Base-by-base conservation (phyloP, 2,329 filamentous ascomycete species). In the Aspergillus sp. region DNA sequence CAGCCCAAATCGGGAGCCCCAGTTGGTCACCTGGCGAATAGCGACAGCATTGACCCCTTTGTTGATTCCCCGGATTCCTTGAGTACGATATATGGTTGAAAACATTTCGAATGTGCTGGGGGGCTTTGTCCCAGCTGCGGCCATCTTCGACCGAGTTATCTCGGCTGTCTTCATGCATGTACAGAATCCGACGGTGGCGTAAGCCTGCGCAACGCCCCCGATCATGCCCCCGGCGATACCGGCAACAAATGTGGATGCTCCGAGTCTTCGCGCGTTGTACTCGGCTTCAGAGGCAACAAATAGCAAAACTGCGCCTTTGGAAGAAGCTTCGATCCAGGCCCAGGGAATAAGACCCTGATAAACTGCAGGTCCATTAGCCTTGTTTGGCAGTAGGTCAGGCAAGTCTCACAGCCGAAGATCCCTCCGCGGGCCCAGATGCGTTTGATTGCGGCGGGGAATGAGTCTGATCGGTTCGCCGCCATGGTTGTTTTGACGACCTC, bases 141-240 rank as follows among this genome's bases (percentile, higher is more conserved):
- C 89, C 65, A 92, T 79, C 82, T 96, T 96, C 81, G 92, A 87
- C 78, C 95, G 92, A 68, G 93, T 97, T 76, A 96, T 96, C 76
- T 96, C 93, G 62, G 96, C 92, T 61, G 93, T 97, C 85, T 96
- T 97, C 93, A 96, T 97, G 83, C 93, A 96, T 54, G 93, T 96
- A 79, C 92, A 96, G 85, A 96, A 96, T 64, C 93, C 92, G 90
- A 97, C 96, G 73, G 93, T 97, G 62, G 92, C 92, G 74, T 97
- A 97, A 54, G 93, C 92, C 79, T 96, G 93, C 40, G 91, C 92
- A 52, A 96, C 86, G 79, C 93, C 92, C 68, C 93, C 92, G 17
- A 85, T 82, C 79, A 97, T 89, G 73, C 93, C 93, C 64, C 92
- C 93, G 20, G 81, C 69, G 77, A 97, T 96, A 68, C 93, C 93